Percentiles rank a stretch among this genome's conserved stretches.
These are phyloP conservation scores for Colletotrichum falcatum DNA, from an alignment of 2,329 filamentous ascomycete species.

Conservation along the genomic window DNA sequence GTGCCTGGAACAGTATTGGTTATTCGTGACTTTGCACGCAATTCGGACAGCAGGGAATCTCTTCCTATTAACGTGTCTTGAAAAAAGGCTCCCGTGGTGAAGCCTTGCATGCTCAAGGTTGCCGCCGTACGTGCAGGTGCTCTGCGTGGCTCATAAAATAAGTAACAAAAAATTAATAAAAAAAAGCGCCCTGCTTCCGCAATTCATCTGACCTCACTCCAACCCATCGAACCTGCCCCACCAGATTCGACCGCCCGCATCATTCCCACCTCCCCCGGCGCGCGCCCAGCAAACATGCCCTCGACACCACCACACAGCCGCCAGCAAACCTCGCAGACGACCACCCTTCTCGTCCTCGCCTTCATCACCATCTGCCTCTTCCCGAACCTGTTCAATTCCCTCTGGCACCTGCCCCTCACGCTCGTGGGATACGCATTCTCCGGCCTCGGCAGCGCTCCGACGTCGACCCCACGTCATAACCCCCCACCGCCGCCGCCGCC, in stretches of 20 bases:
- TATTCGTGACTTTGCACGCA: not conserved
- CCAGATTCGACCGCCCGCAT: constrained; percentile 33
- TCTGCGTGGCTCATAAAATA: not conserved
- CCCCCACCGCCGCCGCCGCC: no score
- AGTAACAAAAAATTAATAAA: no score
- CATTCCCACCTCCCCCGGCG: constrained; percentile 30
- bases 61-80: not conserved
- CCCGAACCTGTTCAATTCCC: constrained; percentile 63
- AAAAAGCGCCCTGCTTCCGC: constrained; percentile 26
- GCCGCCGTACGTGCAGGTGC: not conserved
- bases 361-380: constrained; percentile 65
- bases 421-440: constrained; percentile 49
- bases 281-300: constrained; percentile 51
- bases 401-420: constrained; percentile 62
- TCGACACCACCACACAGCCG: constrained; percentile 50
- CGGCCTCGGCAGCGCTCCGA: constrained; percentile 41
- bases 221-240: constrained; percentile 38
- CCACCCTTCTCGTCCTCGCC: constrained; percentile 59
- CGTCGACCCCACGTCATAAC: constrained; percentile 43
- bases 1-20: not conserved
- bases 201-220: constrained; percentile 37
- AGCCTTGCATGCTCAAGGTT: not conserved
- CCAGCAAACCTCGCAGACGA: constrained; percentile 53
- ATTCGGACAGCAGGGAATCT: not conserved
- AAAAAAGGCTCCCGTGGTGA: not conserved